phyloP scores from a whole-genome alignment of 148 eudicot species.

The Nepenthes gracilis region DNA sequence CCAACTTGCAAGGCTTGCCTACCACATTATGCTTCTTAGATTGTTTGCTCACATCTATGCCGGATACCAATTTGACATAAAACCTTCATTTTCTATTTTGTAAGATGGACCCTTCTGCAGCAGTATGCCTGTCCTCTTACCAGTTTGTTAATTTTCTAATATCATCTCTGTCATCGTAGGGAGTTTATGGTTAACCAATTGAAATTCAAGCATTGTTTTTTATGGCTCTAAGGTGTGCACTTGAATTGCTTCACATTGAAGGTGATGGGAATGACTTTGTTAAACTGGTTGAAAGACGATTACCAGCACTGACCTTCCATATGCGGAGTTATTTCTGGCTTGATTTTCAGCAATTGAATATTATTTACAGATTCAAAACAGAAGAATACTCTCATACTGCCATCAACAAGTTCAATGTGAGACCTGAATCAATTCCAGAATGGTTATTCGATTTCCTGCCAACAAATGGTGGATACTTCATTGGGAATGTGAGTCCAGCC shows the following conservation, averaged over 20 bases:
- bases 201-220: slow-evolving; percentile 40
- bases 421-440: slow-evolving; percentile 33
- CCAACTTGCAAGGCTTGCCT: too few relatives aligned
- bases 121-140: background rate
- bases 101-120: too few relatives aligned
- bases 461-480: slow-evolving; percentile 4
- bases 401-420: slow-evolving; percentile 8
- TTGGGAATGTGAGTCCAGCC: slow-evolving; percentile 4
- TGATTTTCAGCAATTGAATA: slow-evolving; percentile 28
- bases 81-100: too few relatives aligned
- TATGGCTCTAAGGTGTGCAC: slow-evolving; percentile 38
- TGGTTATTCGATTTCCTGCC: slow-evolving; percentile 1
- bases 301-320: slow-evolving; percentile 30
- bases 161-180: slow-evolving; percentile 7
- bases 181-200: slow-evolving; percentile 25
- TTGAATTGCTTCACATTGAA: slow-evolving; percentile 20
- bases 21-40: background rate
- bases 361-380: slow-evolving; percentile 26
- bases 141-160: background rate
- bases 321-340: slow-evolving; percentile 38
- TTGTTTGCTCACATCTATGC: background rate
- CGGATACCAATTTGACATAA: background rate
- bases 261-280: slow-evolving; percentile 17
- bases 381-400: slow-evolving; percentile 39
- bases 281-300: slow-evolving; percentile 15